Base-by-base conservation (phyloP, 306 rosid species). In the Sesbania bispinosa region DNA sequence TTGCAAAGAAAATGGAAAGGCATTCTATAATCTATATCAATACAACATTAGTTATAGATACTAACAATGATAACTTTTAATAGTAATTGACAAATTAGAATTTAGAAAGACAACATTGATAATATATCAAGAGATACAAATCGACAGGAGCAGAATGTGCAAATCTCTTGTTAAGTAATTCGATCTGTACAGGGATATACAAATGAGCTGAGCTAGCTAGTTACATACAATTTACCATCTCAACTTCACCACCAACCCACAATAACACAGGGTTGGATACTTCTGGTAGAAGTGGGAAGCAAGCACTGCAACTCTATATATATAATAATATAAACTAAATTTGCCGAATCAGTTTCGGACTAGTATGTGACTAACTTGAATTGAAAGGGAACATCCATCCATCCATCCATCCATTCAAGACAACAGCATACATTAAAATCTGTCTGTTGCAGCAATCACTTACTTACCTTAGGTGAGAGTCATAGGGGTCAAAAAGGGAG, bases 181-280 rank as follows among this genome's bases (percentile, higher is more conserved):
- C 63, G 62, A 83, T 85, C 94, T 93, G 76, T 90, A 93, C 97
- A 93, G 62, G 73, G 87, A 85, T 93, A 69, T 93, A 90, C 97
- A 90, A 82, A 85, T 87, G 80, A 65, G 59, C 69, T 87, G 80
- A 65, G 59, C 69, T 65, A 65, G 78, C 69, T 86, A 78, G 64
- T 84, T 83, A 86, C 90, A 93, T n/a, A 27, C 30, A 85, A 78
- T 65, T 83, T 75, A 87, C 84, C 81, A 81, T 74, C 84, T 78
- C 85, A 85, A 83, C 97, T 93, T 89, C 92, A 77, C 90, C 84
- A 69, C 88, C 93, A 84, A 81, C 90, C 91, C 51, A 81, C 85
- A 83, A 87, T 67, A 87, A 88, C 79, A 76, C 82, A 69, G 66
- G 88, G 85, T 78, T 61, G 88, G 92, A 69, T 71, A 55, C 80